Evolutionary conservation across 2,329 filamentous ascomycete species (phyloP), one percentile per base, ranked within the genome.

Genomic region (Aspergillus amoenus): DNA sequence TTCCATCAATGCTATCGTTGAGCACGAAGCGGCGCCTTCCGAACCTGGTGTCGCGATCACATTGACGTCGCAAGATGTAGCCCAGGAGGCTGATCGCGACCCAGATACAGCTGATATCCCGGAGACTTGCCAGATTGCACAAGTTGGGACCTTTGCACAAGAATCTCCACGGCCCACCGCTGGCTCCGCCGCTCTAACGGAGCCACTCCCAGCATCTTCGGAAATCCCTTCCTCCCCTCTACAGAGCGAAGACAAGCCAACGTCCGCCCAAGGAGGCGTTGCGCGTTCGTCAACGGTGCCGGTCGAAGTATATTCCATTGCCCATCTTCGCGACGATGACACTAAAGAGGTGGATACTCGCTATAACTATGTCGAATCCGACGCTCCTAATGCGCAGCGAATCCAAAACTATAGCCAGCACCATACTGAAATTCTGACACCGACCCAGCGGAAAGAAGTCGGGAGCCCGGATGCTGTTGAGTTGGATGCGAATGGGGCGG

Each of bases 1-100:
- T 9, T 81, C 78, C 8, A 80, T 81, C 57, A 77, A 81, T 65
- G 79, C 79, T 12, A 79, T 81, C 59, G 71, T 66, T 30, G 68
- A 69, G 24, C 56, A 27, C 52, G 58, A 58, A 18, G 49, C 59
- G 4, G 44, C 46, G 8, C 22, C n/a, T 15, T 15, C 51, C 27
- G 49, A 27, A 34, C n/a, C 42, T 15, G 53, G 17, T 37, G 17
- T 42, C 4, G 44, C 42, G 9, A 24, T 48, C 24, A 45, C 21
- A 18, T 42, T 24, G 13, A 39, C 18, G 24, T 11, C 30, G 24
- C 17, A 44, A 6, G 27, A 44, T 15, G 30, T 50, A 30, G n/a
- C 44, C 11, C 21, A 30, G 17, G 9, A 50, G 17, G n/a, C 18
- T 21, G 43, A 52, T 42, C 24, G 52, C 11, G 40, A 52, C 40